Evolutionary conservation across 2,329 filamentous ascomycete species (phyloP), one percentile per base, ranked within the genome.

Genomic region (Fusarium pseudograminearum): DNA sequence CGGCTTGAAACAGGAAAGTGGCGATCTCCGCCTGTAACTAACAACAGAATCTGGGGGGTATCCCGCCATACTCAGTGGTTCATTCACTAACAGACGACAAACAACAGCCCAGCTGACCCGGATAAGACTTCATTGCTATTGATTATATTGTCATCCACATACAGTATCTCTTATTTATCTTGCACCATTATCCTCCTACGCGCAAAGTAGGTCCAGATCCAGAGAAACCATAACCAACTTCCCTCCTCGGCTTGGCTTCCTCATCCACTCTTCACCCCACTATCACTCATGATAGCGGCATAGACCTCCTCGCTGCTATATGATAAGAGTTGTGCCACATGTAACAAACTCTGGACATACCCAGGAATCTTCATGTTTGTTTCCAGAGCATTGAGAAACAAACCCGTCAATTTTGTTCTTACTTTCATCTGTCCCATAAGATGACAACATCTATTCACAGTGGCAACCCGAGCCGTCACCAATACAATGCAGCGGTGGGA

Each of bases 401-500:
- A 28, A 41, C 15, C 12, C 12, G 4, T 5, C 4, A 15, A 24
- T 40, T 31, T 24, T 16, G 7, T 31, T 45, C 14, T 26, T 40
- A 4, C 24, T 50, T 26, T 6, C 31, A 42, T 5, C 34, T 16
- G 40, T 16, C 31, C 30, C 40, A 12, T 24, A 36, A 67, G 15
- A 70, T 70, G 62, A 36, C 44, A 11, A 30, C 38, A 18, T 24
- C 36, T 33, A 48, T 38, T 48, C n/a, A 33, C 34, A 26, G 53
- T 48, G 61, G 48, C 44, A 40, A 62, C 26, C 47, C 50, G n/a
- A 53, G 46, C 28, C 16, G 58, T n/a, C 46, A 41, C 69, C 76
- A 73, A 69, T 93, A 93, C 76, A 88, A 91, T 76, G 77, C 78
- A 58, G 80, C 80, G 33, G 84, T 93, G 20, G 89, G 91, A 76